Evolutionary conservation across 805 yeast genomes (phyloP).

Genomic region (Jamesozyma lodderae): DNA sequence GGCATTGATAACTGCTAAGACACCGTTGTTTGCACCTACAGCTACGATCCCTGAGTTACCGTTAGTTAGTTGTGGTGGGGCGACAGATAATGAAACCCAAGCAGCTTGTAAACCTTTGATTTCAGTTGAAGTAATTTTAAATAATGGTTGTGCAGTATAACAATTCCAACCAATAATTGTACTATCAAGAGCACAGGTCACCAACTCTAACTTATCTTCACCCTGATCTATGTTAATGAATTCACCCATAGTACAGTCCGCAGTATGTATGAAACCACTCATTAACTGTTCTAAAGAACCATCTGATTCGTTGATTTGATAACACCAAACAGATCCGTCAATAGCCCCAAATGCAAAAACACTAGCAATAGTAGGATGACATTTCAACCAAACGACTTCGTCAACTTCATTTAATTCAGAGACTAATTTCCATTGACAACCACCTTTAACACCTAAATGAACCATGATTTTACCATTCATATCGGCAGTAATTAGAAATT

Average conservation of each 20-base stretch:
- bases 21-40: conserved; percentile 83
- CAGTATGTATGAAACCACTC: conserved; percentile 73
- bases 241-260: conserved; percentile 71
- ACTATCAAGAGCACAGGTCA: conserved; percentile 80
- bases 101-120: conserved; percentile 73
- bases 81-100: conserved; percentile 65
- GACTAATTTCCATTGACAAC: conserved; percentile 70
- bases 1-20: conserved; percentile 65
- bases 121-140: conserved; percentile 54
- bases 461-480: conserved; percentile 84
- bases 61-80: conserved; percentile 32
- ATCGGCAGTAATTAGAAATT: conserved; percentile 78
- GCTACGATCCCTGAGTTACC: conserved; percentile 52
- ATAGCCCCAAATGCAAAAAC: conserved; percentile 86
- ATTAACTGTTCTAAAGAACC: conserved; percentile 59
- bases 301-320: conserved; percentile 47
- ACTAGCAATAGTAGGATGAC: conserved; percentile 64
- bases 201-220: conserved; percentile 53
- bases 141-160: conserved; percentile 61
- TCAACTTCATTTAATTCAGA: conserved; percentile 78
- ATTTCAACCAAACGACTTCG: conserved; percentile 75
- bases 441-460: conserved; percentile 62
- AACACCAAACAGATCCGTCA: conserved; percentile 94
- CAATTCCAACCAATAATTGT: conserved; percentile 84
- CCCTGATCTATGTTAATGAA: conserved; percentile 52